Conservation (phyloP, 2,329 filamentous ascomycete species). For the Cercospora sp. region DNA sequence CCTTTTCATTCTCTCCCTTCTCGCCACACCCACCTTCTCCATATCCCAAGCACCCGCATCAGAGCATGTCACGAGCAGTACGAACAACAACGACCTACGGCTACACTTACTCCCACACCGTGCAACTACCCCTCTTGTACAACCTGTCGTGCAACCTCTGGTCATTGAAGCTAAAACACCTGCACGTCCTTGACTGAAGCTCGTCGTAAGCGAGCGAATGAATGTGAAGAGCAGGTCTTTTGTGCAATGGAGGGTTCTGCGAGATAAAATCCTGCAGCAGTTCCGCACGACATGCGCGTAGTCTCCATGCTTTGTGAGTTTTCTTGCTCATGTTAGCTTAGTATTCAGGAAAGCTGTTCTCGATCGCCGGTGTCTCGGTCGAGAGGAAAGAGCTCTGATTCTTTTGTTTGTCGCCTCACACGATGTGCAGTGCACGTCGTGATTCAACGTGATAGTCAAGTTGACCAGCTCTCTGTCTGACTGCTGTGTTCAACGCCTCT, state of each 20-base stretch:
- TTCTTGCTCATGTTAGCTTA: neutral
- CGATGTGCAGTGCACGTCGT: neutral
- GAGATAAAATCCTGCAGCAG: neutral
- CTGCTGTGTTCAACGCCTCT: neutral
- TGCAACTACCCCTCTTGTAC: neutral
- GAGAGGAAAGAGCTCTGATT: neutral
- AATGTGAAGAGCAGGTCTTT: neutral
- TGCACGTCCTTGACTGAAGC: neutral
- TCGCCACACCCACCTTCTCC: neutral
- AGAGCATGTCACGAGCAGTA: neutral
- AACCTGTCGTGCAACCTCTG: neutral
- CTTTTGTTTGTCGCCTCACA: neutral
- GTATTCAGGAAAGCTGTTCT: neutral
- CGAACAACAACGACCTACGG: neutral
- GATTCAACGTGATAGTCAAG: neutral
- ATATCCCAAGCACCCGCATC: neutral
- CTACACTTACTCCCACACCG: neutral
- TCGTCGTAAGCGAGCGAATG: neutral
- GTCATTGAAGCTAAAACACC: neutral
- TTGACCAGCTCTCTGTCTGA: neutral
- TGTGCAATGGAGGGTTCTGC: neutral
- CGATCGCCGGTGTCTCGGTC: neutral
- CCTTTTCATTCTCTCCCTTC: neutral
- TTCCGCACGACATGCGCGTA: neutral
- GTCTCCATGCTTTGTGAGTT: neutral